These are phyloP conservation scores for Nakaseomyces glabratus DNA, from an alignment of 1,139 yeast genomes.

Conservation along the genomic window DNA sequence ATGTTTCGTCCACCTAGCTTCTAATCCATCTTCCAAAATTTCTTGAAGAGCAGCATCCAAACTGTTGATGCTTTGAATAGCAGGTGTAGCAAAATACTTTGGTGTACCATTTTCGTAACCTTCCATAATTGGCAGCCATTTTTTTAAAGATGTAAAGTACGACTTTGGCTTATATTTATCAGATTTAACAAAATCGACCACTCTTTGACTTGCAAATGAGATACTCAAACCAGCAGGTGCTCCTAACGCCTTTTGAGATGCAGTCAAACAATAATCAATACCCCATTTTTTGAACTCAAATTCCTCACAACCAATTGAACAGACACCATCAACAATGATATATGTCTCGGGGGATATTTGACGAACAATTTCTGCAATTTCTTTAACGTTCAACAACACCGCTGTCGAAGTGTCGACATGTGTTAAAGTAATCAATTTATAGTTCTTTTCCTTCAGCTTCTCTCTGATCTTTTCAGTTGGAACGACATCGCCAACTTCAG, in stretches of 20 bases:
- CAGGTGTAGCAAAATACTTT: slow-evolving; percentile 90
- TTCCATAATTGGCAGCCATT: slow-evolving; percentile 85
- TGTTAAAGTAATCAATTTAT: slow-evolving; percentile 71
- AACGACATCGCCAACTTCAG: slow-evolving; percentile 62
- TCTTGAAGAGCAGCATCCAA: slow-evolving; percentile 69
- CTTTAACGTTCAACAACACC: slow-evolving; percentile 65
- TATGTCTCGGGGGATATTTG: slow-evolving; percentile 68
- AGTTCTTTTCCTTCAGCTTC: slow-evolving; percentile 44
- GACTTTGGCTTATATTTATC: slow-evolving; percentile 34
- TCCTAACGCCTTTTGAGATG: slow-evolving; percentile 93
- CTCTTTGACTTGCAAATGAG: slow-evolving; percentile 67
- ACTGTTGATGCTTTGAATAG: slow-evolving; percentile 79
- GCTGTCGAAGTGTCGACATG: slow-evolving; percentile 97
- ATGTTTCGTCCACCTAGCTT: slow-evolving; percentile 56
- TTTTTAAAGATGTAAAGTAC: slow-evolving; percentile 66
- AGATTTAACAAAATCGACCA: slow-evolving; percentile 45
- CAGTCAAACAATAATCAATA: slow-evolving; percentile 77
- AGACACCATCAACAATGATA: slow-evolving; percentile 85
- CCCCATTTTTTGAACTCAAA: slow-evolving; percentile 87
- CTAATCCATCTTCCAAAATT: slow-evolving; percentile 53
- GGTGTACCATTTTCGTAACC: slow-evolving; percentile 78
- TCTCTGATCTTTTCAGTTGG: slow-evolving; percentile 48
- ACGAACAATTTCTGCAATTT: slow-evolving; percentile 53
- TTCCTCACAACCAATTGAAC: slow-evolving; percentile 85
- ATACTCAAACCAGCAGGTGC: slow-evolving; percentile 89